phyloP scores from a whole-genome alignment of 2,329 filamentous ascomycete species.

The Xylariomycetidae sp. region DNA sequence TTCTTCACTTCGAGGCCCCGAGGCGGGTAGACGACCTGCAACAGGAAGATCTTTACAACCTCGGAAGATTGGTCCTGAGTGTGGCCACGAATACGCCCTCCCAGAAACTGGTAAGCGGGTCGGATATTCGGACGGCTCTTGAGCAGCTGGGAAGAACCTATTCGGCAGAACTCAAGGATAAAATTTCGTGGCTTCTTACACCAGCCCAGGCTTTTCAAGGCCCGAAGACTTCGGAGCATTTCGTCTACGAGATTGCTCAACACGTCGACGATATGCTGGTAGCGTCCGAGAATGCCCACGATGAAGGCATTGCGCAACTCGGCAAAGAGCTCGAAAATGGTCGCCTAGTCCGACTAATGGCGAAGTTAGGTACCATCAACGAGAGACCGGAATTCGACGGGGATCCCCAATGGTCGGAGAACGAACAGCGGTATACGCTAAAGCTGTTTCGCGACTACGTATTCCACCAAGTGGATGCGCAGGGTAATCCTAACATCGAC shows the following conservation, averaged over 20 bases:
- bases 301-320: slow-evolving; percentile 67
- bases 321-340: slow-evolving; percentile 85
- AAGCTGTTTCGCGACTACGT: slow-evolving; percentile 96
- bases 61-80: slow-evolving; percentile 78
- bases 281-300: slow-evolving; percentile 70
- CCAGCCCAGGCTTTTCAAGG: slow-evolving; percentile 48
- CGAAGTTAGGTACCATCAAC: slow-evolving; percentile 81
- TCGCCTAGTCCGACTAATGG: slow-evolving; percentile 69
- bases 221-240: slow-evolving; percentile 73
- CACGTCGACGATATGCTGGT: slow-evolving; percentile 74
- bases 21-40: slow-evolving; percentile 70
- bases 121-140: slow-evolving; percentile 63
- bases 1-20: slow-evolving; percentile 72
- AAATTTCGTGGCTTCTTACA: slow-evolving; percentile 74
- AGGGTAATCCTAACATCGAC: slow-evolving; percentile 77
- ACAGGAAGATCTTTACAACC: slow-evolving; percentile 77
- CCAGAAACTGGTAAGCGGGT: slow-evolving; percentile 37
- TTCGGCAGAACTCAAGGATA: slow-evolving; percentile 70
- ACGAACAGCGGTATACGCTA: slow-evolving; percentile 83
- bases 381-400: slow-evolving; percentile 82
- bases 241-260: slow-evolving; percentile 70
- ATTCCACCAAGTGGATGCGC: slow-evolving; percentile 88
- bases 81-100: slow-evolving; percentile 65
- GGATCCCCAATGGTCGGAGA: slow-evolving; percentile 80
- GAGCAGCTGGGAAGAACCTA: slow-evolving; percentile 74